A percentile compares a stretch with the other conserved stretches of the same genome.
Conservation (phyloP, 2,329 filamentous ascomycete species). For the Ceratocystis destructans region DNA sequence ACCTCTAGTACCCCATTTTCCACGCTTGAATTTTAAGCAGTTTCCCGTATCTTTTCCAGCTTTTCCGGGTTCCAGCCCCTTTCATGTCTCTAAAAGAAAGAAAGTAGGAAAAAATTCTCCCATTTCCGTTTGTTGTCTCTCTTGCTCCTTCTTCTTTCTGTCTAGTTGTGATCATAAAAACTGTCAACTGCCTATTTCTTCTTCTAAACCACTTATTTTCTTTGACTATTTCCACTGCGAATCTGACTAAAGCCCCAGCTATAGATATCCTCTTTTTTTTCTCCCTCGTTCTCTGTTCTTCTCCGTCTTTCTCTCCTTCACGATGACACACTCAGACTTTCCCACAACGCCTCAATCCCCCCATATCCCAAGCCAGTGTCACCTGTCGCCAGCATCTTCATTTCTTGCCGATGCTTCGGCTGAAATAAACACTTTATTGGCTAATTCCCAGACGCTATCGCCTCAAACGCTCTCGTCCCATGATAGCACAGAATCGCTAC, state of each 20-base stretch:
- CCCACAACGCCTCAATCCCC: neutral
- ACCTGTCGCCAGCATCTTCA: neutral
- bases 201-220: neutral
- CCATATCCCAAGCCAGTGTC: neutral
- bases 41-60: neutral
- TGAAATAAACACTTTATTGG: slow-evolving; percentile 12
- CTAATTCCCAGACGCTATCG: slow-evolving; percentile 6
- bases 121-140: slow-evolving; percentile 2
- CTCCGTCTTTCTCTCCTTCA: neutral
- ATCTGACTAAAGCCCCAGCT: neutral
- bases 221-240: neutral
- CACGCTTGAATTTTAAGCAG: neutral
- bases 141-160: slow-evolving; percentile 4
- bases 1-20: neutral
- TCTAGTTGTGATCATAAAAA: neutral
- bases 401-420: slow-evolving; percentile 16
- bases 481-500: neutral
- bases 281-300: neutral
- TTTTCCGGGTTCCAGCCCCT: neutral
- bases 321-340: slow-evolving; percentile 3
- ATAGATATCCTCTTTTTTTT: neutral
- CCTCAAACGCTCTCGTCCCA: neutral
- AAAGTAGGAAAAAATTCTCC: neutral
- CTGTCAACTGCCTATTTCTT: neutral
- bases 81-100: neutral